phyloP scores from a whole-genome alignment of 306 rosid genomes.

The Leucaena leucocephala region DNA sequence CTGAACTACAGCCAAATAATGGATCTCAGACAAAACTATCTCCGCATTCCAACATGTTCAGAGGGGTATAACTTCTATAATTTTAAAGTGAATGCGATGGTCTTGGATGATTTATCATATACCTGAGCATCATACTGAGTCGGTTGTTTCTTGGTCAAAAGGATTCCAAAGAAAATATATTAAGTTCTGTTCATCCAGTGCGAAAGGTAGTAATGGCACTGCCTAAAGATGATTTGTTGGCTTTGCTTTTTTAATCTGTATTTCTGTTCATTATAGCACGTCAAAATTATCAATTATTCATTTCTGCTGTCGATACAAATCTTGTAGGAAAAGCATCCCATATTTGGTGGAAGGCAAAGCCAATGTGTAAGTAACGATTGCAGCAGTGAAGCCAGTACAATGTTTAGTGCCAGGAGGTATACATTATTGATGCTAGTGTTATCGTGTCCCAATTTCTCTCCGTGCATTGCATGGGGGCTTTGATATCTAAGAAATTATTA shows the following conservation, averaged over 20 bases:
- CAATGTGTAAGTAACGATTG: constrained; percentile 49
- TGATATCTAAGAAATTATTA: constrained; percentile 17
- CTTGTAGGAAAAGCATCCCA: constrained; percentile 58
- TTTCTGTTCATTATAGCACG: constrained; percentile 1
- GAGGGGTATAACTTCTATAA: constrained; percentile 63
- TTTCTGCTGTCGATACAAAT: constrained; percentile 41
- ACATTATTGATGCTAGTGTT: constrained; percentile 18
- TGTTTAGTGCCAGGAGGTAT: constrained; percentile 57
- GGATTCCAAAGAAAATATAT: constrained; percentile 94
- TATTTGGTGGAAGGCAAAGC: constrained; percentile 56
- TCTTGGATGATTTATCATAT: constrained; percentile 19
- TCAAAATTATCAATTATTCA: neutral
- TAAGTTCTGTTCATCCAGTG: constrained; percentile 55
- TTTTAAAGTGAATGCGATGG: constrained; percentile 34
- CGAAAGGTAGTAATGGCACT: constrained; percentile 52
- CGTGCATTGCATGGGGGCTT: neutral
- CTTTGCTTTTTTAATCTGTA: constrained; percentile 5
- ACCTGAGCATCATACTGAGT: constrained; percentile 44
- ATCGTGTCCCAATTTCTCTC: neutral
- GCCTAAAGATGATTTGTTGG: constrained; percentile 9
- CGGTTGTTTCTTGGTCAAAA: constrained; percentile 60
- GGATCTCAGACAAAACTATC: constrained; percentile 52
- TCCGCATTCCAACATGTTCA: constrained; percentile 42
- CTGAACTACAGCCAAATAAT: constrained; percentile 56
- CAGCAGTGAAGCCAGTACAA: constrained; percentile 43